These are phyloP conservation scores for Amylocystis lapponica DNA, from an alignment of 768 basidiomycete genomes.

Conservation along the genomic window DNA sequence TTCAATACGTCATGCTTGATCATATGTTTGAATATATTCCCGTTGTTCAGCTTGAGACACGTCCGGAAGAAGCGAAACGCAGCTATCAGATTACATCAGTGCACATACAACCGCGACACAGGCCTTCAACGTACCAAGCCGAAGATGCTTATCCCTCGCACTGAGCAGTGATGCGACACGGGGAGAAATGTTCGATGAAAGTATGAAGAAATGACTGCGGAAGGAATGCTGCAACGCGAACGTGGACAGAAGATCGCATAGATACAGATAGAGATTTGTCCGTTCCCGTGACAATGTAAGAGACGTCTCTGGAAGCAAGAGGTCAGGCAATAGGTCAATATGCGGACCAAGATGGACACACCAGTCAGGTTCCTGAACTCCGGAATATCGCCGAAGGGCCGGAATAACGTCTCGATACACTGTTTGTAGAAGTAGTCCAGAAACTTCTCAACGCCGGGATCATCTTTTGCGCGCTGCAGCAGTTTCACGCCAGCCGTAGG, in stretches of 20 bases:
- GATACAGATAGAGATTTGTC: constrained; percentile 79
- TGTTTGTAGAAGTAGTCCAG: constrained; percentile 91
- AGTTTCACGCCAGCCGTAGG: constrained; percentile 35
- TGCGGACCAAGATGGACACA: constrained; percentile 25
- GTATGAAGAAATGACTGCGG: constrained; percentile 85
- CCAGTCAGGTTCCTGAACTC: constrained; percentile 54
- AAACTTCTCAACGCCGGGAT: constrained; percentile 83
- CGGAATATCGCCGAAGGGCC: constrained; percentile 69
- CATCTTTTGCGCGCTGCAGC: constrained; percentile 64
- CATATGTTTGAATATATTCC: constrained; percentile 65
- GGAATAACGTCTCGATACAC: constrained; percentile 72
- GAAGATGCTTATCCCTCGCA: constrained; percentile 85
- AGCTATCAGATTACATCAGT: constrained; percentile 40
- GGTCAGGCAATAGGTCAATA: neutral
- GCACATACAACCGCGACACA: constrained; percentile 11
- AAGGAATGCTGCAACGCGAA: constrained; percentile 87
- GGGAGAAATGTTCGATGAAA: constrained; percentile 70
- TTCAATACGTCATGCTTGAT: constrained; percentile 81
- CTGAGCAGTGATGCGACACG: constrained; percentile 75
- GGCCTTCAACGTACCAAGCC: constrained; percentile 62
- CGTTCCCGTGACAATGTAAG: constrained; percentile 63
- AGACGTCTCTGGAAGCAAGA: constrained; percentile 37
- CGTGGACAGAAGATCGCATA: constrained; percentile 88
- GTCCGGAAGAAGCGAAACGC: constrained; percentile 90
- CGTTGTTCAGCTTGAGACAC: constrained; percentile 77